Evolutionary conservation across 371 early-diverging fungal genomes (phyloP).

Genomic region (Haplosporangium sp.): DNA sequence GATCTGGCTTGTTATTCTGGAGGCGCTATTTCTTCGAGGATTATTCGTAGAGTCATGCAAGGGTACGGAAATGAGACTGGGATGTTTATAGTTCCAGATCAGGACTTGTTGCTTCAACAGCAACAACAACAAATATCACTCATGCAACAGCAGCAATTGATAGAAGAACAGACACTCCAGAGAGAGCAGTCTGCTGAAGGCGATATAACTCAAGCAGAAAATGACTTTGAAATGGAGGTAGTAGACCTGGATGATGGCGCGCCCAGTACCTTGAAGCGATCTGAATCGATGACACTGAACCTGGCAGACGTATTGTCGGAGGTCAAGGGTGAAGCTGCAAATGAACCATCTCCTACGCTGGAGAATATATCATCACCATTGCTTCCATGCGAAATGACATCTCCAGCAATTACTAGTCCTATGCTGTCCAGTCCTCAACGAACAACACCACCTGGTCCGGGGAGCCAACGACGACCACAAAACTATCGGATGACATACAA

Average conservation of each 20-base stretch:
- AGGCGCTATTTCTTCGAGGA: conserved; percentile 66
- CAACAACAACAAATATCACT: conserved; percentile 54
- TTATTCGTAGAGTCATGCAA: conserved; percentile 73
- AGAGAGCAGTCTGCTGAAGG: conserved; percentile 19
- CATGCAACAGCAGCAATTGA: conserved; percentile 45
- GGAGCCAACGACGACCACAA: conserved; percentile 33
- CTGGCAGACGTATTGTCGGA: conserved; percentile 9
- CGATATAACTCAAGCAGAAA: neutral
- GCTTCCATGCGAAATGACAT: neutral
- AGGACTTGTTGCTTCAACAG: conserved; percentile 57
- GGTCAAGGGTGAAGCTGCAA: neutral
- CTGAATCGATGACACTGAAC: conserved; percentile 21
- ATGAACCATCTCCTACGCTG: neutral
- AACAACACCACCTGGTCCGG: conserved; percentile 26
- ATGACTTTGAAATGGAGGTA: neutral
- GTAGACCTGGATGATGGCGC: conserved; percentile 8
- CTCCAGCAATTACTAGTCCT: neutral
- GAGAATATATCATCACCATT: neutral
- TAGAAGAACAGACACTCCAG: conserved; percentile 30
- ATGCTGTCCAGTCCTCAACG: neutral
- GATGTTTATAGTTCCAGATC: conserved; percentile 50
- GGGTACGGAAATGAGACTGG: conserved; percentile 54
- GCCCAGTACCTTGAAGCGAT: conserved; percentile 20
- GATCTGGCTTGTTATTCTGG: conserved; percentile 77
- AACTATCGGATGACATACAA: conserved; percentile 61